Evolutionary conservation across 2,329 filamentous ascomycete genomes (phyloP).

Genomic region (Aureobasidium sp.): DNA sequence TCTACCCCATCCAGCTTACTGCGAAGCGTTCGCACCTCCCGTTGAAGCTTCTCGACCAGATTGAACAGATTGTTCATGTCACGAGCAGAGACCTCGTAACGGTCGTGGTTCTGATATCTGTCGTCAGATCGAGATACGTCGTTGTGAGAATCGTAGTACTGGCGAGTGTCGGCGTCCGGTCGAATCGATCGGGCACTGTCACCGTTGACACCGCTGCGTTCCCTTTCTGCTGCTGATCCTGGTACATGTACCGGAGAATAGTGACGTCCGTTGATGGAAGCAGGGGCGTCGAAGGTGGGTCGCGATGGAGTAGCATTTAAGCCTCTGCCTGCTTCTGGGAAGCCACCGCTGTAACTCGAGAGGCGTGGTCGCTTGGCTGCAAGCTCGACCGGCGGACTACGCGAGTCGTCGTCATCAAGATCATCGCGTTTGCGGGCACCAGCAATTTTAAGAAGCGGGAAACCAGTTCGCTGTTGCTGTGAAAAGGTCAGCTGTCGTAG

Average conservation of each 20-base stretch:
- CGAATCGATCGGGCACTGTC: neutral
- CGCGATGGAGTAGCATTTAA: neutral
- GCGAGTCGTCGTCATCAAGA: neutral
- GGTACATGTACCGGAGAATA: neutral
- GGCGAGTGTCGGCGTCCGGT: neutral
- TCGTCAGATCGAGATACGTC: neutral
- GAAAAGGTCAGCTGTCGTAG: neutral
- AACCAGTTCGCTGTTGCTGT: slow-evolving; percentile 8
- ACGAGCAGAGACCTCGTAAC: neutral
- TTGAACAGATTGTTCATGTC: neutral
- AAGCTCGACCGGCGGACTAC: neutral
- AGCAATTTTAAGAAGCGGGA: neutral
- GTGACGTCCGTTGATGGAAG: neutral
- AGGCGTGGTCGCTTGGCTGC: slow-evolving; percentile 2
- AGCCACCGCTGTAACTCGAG: neutral
- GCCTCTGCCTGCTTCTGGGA: neutral
- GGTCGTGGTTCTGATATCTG: slow-evolving; percentile 2
- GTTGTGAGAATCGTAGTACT: neutral
- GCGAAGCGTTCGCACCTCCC: neutral
- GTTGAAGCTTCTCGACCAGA: neutral
- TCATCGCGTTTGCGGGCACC: slow-evolving; percentile 4
- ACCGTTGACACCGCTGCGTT: neutral
- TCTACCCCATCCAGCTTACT: slow-evolving; percentile 4
- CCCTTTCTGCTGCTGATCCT: neutral
- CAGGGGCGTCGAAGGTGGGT: neutral